Base-by-base conservation (phyloP, 352 stramenopile genomes). In the Thraustochytrium striatum region DNA sequence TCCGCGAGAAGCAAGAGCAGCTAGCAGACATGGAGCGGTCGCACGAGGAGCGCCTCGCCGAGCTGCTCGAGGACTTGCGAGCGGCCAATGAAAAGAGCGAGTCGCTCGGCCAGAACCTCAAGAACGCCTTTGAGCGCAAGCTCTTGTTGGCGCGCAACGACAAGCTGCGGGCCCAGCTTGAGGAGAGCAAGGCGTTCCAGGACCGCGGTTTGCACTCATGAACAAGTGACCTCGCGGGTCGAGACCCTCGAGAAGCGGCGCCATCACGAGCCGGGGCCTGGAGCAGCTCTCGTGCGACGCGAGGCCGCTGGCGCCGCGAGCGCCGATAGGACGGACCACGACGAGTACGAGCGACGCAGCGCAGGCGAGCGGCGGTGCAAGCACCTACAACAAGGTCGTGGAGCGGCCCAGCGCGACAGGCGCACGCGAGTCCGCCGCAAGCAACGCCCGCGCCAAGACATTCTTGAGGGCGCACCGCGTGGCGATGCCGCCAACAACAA, bases 1-100 rank as follows among this genome's bases (percentile, higher is more conserved):
- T 75, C n/a, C 43, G 65, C 21, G 65, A 75, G 25, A 75, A 75
- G 65, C 65, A 75, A 25, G 8, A 30, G 30, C 65, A 75, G 65
- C 65, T 75, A 7, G 52, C 44, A 8, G 65, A 75, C 21, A 32
- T 8, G 0, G 65, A 75, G 39, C 65, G 50, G 50, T 28, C 65
- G 8, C 43, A 75, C 32, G 65, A 61, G 36, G 65, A 75, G 9
- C 65, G 65, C 13, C 43, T 75, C 25, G 65, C 65, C 7, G 65
- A 75, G 65, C 65, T 75, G 13, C 61, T 75, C 25, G 65, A 75
- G 39, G 65, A 75, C 25, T 32, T 75, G n/a, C 43, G 50, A 5
- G 65, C 43, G 35, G 39, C 65, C 8, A 30, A 75, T 30, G 65
- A 75, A 9, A 30, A 38, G 7, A 25, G 2, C 21, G 65, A 75